Conservation (phyloP, 75 land plant species). For the Chamaecyparis obtusa region DNA sequence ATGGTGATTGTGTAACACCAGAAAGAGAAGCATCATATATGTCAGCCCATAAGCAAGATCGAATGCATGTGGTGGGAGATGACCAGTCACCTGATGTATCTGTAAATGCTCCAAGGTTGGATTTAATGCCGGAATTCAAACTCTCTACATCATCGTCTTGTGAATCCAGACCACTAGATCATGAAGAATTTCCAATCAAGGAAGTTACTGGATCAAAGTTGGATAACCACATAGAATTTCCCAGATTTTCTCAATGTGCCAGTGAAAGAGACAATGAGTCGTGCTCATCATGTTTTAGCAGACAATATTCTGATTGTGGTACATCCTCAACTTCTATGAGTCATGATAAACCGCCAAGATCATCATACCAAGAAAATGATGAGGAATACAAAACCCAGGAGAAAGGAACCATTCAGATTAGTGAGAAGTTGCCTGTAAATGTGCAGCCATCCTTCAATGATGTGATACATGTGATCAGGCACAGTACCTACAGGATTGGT, state of each 20-base stretch:
- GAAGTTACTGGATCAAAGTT: conserved; percentile 38
- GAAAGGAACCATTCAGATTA: conserved; percentile 36
- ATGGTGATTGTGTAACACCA: background rate
- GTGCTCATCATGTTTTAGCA: conserved; percentile 3
- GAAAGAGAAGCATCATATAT: background rate
- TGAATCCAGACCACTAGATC: conserved; percentile 27
- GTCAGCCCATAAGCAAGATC: conserved; percentile 12
- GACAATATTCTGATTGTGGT: conserved; percentile 9
- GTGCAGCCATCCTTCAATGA: conserved; percentile 75
- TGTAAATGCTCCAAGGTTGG: conserved; percentile 51
- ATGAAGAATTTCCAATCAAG: conserved; percentile 48
- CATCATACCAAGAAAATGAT: conserved; percentile 14
- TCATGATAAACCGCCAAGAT: conserved; percentile 13
- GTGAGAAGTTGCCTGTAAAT: conserved; percentile 45
- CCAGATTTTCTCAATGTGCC: background rate
- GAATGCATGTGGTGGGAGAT: conserved; percentile 2
- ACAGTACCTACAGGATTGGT: conserved; percentile 90
- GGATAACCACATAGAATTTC: conserved; percentile 5
- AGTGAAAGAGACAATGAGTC: conserved; percentile 13
- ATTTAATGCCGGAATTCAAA: conserved; percentile 42
- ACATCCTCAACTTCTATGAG: conserved; percentile 8
- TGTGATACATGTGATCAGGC: conserved; percentile 93
- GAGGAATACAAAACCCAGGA: conserved; percentile 25
- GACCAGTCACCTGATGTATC: conserved; percentile 33
- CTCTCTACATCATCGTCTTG: conserved; percentile 12